Base-by-base conservation (phyloP, 345 rosid species). In the Physaria fendleri region DNA sequence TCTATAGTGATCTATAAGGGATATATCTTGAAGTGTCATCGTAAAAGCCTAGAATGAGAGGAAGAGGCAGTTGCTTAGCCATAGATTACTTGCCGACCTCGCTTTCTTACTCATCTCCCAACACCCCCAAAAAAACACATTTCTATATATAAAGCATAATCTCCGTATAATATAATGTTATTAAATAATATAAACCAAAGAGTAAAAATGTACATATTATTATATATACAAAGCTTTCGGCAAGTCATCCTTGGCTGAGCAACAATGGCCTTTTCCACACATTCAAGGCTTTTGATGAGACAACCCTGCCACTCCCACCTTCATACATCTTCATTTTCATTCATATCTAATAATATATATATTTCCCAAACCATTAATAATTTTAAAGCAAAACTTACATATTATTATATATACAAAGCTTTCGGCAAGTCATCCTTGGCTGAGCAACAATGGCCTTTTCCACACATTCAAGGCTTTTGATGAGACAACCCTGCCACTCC, bases 401-500 rank as follows among this genome's bases (percentile, higher is more conserved):
- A n/a, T n/a, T n/a, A n/a, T n/a, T n/a, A n/a, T 58, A 42, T 5
- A 29, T 8, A 9, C 51, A 58, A 29, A 57, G 42, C 28, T 62
- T 21, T 22, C 67, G 67, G 67, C 67, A 62, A 62, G 49, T 62
- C 67, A 62, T 62, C 66, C 49, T 62, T 62, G 66, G 67, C 67
- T 62, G 11, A 49, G 28, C 30, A 48, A 62, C 49, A 62, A 38
- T 62, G 58, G 30, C 58, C 15, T 38, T 37, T 48, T 62, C 13
- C 66, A 39, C 58, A 48, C 58, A 62, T 62, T 48, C 49, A 17
- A 62, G 47, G 49, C 67, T 20, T 49, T 38, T 16, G 49, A 62
- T 49, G 58, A 62, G 21, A 38, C 6, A 18, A 37, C 35, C 21
- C n/a, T n/a, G n/a, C n/a, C 10, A 16, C 27, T 32, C 24, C 9